Evolutionary conservation across 2,329 filamentous ascomycete species (phyloP).

Genomic region (Fusarium fujikuroi): DNA sequence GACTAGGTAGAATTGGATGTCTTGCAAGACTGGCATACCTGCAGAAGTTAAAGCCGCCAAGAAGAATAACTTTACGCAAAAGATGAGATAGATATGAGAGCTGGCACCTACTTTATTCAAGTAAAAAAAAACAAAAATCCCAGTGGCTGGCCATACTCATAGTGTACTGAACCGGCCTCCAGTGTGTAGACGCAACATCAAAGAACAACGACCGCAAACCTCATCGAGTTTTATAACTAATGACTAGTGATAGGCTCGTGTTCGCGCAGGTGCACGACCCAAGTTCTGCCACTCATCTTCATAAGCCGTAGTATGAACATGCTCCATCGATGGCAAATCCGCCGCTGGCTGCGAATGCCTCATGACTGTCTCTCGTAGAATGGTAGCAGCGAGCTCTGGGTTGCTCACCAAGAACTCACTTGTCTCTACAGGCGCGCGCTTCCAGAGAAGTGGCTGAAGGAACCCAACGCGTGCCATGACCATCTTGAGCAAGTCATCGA

Average conservation of each 20-base stretch:
- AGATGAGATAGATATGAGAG: constrained; percentile 10
- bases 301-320: constrained; percentile 8
- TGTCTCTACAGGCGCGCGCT: constrained; percentile 53
- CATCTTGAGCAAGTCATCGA: constrained; percentile 58
- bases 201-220: background rate
- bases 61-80: background rate
- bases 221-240: background rate
- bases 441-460: constrained; percentile 58
- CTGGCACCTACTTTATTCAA: background rate
- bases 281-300: constrained; percentile 20
- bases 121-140: background rate
- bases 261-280: constrained; percentile 2
- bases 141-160: background rate
- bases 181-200: background rate
- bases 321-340: constrained; percentile 59
- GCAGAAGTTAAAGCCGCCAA: background rate
- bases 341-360: constrained; percentile 51
- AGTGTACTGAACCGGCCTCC: background rate
- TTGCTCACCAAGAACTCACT: constrained; percentile 56
- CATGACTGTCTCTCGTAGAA: constrained; percentile 59
- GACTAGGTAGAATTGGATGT: constrained; percentile 54
- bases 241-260: background rate
- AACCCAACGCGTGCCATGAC: constrained; percentile 61
- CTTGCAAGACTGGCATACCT: background rate
- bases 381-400: constrained; percentile 58